Evolutionary conservation across 2,329 filamentous ascomycete species (phyloP).

Genomic region (Ophiocordyceps sinensis): DNA sequence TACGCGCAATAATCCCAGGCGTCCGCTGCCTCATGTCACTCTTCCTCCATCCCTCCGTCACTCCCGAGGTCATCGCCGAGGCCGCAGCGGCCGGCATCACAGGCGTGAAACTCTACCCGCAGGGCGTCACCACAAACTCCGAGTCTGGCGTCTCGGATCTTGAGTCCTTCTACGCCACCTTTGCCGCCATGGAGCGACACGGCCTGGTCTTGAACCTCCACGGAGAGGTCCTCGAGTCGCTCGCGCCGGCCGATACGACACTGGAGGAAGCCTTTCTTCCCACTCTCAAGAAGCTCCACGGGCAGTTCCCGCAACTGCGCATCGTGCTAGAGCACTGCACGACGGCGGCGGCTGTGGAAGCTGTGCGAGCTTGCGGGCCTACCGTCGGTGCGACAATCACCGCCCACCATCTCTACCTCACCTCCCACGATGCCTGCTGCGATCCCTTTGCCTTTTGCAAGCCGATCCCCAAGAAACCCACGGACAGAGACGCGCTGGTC

Average conservation of each 20-base stretch:
- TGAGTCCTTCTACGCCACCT: conserved; percentile 61
- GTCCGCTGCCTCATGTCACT: conserved; percentile 58
- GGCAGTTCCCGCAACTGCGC: conserved; percentile 56
- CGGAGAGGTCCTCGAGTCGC: conserved; percentile 47
- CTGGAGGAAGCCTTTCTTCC: conserved; percentile 55
- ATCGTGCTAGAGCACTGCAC: conserved; percentile 73
- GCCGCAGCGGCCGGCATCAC: conserved; percentile 58
- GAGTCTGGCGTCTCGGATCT: conserved; percentile 56
- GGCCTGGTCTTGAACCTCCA: conserved; percentile 85
- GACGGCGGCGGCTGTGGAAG: conserved; percentile 64
- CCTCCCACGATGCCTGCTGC: conserved; percentile 43
- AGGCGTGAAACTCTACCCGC: conserved; percentile 59
- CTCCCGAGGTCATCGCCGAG: conserved; percentile 54
- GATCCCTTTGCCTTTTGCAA: conserved; percentile 48
- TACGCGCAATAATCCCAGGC: conserved; percentile 44
- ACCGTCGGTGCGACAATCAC: conserved; percentile 68
- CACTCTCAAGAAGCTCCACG: conserved; percentile 58
- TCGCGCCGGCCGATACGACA: conserved; percentile 23
- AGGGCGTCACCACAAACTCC: conserved; percentile 50
- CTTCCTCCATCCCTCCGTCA: conserved; percentile 44
- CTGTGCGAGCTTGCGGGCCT: conserved; percentile 62
- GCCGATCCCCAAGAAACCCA: conserved; percentile 61
- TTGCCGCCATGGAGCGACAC: conserved; percentile 77
- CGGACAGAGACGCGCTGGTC: conserved; percentile 48
- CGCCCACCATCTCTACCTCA: conserved; percentile 72